phyloP scores from a whole-genome alignment of 1,139 yeast genomes.

The Suhomyces ambrosiae region DNA sequence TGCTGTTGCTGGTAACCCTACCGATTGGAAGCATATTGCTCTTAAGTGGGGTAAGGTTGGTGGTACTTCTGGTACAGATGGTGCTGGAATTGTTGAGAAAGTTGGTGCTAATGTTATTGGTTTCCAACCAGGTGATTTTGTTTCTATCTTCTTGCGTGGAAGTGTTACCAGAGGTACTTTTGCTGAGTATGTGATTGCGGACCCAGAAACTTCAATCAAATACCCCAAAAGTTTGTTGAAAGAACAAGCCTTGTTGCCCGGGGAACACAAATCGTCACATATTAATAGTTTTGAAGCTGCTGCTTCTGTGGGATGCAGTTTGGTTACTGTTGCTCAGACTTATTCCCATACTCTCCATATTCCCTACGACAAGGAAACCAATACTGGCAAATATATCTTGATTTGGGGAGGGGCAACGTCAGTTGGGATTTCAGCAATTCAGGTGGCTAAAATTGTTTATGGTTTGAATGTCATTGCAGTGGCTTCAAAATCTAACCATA shows the following conservation, averaged over 20 bases:
- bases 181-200: slow-evolving; percentile 54
- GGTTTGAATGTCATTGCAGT: slow-evolving; percentile 59
- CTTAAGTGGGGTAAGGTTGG: slow-evolving; percentile 45
- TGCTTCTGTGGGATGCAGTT: slow-evolving; percentile 55
- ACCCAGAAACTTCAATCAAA: slow-evolving; percentile 38
- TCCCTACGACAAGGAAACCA: slow-evolving; percentile 25
- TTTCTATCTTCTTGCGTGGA: slow-evolving; percentile 34
- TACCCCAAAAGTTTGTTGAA: slow-evolving; percentile 20
- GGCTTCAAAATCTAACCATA: slow-evolving; percentile 50
- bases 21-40: slow-evolving; percentile 71
- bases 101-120: slow-evolving; percentile 58
- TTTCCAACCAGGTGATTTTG: slow-evolving; percentile 56
- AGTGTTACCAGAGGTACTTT: slow-evolving; percentile 55
- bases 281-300: slow-evolving; percentile 62
- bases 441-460: slow-evolving; percentile 51
- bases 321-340: slow-evolving; percentile 47
- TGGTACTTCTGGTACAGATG: slow-evolving; percentile 56
- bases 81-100: slow-evolving; percentile 56
- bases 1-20: slow-evolving; percentile 71
- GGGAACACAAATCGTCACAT: slow-evolving; percentile 24
- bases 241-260: slow-evolving; percentile 19
- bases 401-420: slow-evolving; percentile 69
- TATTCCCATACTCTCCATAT: slow-evolving; percentile 28
- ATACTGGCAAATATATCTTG: slow-evolving; percentile 36
- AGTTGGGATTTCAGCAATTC: slow-evolving; percentile 57